Conservation (phyloP, 2,329 filamentous ascomycete species). For the Talaromyces sp. region DNA sequence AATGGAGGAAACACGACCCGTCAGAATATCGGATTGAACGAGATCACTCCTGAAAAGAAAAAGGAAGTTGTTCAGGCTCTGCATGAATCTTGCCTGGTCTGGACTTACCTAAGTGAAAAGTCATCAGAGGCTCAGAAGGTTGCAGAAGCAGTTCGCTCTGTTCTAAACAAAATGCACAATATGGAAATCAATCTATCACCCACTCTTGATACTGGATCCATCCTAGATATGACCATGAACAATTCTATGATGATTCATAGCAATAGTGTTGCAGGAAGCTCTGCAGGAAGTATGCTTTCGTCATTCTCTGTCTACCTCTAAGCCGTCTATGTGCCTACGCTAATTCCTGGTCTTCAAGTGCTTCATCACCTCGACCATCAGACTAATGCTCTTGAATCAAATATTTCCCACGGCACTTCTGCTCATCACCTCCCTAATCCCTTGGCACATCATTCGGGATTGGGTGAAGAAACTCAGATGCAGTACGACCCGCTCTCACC, state of each 20-base stretch:
- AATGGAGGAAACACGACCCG: neutral
- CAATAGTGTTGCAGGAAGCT: neutral
- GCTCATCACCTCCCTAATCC: neutral
- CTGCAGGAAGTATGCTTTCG: neutral
- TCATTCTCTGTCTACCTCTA: neutral
- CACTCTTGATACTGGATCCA: neutral
- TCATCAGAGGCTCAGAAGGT: neutral
- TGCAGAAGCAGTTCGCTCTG: neutral
- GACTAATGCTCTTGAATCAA: neutral
- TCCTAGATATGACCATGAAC: neutral
- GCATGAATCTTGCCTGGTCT: constrained; percentile 9
- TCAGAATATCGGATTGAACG: neutral
- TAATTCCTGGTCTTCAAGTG: neutral
- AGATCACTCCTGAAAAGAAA: neutral
- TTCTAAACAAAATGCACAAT: neutral
- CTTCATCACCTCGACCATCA: neutral
- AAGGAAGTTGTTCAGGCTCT: neutral
- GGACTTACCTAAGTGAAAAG: constrained; percentile 4
- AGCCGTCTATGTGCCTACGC: neutral
- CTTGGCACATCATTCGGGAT: neutral
- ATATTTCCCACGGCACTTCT: neutral
- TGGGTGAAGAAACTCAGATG: neutral
- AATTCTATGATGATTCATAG: neutral
- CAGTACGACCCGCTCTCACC: neutral
- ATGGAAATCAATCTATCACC: neutral